Conservation (phyloP, 441 rosid genomes). For the Croton laevigatus region DNA sequence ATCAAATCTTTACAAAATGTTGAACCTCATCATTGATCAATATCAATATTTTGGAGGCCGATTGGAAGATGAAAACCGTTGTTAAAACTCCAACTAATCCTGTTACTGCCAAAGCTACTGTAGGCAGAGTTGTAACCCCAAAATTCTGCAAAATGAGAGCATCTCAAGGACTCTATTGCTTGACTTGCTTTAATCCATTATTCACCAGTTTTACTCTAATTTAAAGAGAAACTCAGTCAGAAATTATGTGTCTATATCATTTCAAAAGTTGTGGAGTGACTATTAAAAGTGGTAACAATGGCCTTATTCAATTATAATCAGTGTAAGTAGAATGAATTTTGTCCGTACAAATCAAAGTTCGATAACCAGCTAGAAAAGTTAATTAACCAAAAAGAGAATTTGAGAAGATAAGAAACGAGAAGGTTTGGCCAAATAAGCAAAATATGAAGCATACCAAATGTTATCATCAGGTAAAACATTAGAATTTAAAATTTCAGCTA, state of each 20-base stretch:
- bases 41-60: slow-evolving; percentile 48
- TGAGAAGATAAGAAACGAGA: not conserved
- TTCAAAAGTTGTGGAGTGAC: not conserved
- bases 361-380: too few relatives aligned
- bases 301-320: not conserved
- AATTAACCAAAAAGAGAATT: not conserved
- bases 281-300: not conserved
- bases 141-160: slow-evolving; percentile 60
- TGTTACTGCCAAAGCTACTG: slow-evolving; percentile 78
- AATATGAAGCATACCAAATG: not conserved
- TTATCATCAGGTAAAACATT: not conserved
- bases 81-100: slow-evolving; percentile 74
- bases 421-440: not conserved
- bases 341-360: not conserved
- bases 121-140: slow-evolving; percentile 75
- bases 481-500: not conserved
- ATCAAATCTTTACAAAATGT: slow-evolving; percentile 8
- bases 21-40: slow-evolving; percentile 20
- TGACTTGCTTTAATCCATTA: too few relatives aligned
- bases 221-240: not conserved
- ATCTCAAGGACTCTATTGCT: too few relatives aligned
- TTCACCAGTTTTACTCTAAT: not conserved
- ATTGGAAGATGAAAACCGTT: slow-evolving; percentile 78
- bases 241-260: not conserved
- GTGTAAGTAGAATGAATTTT: too few relatives aligned